Percentiles rank a stretch among this genome's conserved stretches.
Conservation (phyloP, 805 yeast species). For the Tetrapisispora taiwanensis region DNA sequence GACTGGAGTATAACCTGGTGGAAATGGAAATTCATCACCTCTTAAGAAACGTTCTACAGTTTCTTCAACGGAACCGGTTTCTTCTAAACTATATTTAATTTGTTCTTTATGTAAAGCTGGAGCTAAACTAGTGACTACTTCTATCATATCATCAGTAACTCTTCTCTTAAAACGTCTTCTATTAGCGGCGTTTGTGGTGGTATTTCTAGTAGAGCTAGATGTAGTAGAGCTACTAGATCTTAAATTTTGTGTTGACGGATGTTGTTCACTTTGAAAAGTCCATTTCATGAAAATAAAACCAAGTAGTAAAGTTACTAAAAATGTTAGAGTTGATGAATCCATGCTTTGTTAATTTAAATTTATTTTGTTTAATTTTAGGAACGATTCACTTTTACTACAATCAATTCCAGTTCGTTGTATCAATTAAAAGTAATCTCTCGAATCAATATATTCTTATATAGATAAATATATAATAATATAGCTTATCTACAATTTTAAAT, state of each 20-base stretch:
- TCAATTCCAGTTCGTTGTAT: no score
- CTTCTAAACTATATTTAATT: slow-evolving; percentile 61
- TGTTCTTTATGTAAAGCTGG: slow-evolving; percentile 62
- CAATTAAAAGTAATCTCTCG: no score
- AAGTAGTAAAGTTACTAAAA: slow-evolving; percentile 22
- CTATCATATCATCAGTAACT: slow-evolving; percentile 67
- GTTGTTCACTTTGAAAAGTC: slow-evolving; percentile 53
- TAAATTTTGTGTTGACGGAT: slow-evolving; percentile 24
- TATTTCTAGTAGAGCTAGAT: slow-evolving; percentile 3
- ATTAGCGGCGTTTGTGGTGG: slow-evolving; percentile 1
- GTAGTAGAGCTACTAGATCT: not conserved
- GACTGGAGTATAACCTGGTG: slow-evolving; percentile 33
- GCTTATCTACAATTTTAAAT: no score
- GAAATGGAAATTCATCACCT: slow-evolving; percentile 49
- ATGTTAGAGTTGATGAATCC: slow-evolving; percentile 6
- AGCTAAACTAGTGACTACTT: slow-evolving; percentile 72
- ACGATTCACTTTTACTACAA: no score
- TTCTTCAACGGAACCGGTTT: slow-evolving; percentile 69
- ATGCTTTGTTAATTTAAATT: not conserved
- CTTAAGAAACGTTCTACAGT: slow-evolving; percentile 64
- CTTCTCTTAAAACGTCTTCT: slow-evolving; percentile 30
- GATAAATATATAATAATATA: no score
- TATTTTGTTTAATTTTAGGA: no score
- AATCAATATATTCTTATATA: no score
- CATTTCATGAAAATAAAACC: slow-evolving; percentile 56